Conservation (phyloP, 768 basidiomycete species). For the Pleurotus tuber-regium region DNA sequence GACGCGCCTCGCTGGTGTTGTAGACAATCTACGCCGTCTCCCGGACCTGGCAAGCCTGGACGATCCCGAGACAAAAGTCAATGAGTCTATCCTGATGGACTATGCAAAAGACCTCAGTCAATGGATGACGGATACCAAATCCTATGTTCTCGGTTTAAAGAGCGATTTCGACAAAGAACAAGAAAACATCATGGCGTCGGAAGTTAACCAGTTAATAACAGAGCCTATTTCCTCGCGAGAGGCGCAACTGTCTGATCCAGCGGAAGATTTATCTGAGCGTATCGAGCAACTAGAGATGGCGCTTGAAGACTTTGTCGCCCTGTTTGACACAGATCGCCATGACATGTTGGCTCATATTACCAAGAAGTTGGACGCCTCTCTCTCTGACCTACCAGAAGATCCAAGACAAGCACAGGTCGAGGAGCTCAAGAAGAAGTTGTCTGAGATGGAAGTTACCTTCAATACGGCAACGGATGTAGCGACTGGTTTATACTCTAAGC, state of each 20-base stretch:
- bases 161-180: background rate
- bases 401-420: background rate
- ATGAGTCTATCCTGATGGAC: background rate
- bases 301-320: background rate
- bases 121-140: background rate
- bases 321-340: background rate
- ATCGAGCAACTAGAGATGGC: background rate
- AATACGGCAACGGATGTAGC: background rate
- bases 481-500: background rate
- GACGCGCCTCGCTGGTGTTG: background rate
- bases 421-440: background rate
- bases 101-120: background rate
- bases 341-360: background rate
- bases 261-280: background rate
- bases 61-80: background rate
- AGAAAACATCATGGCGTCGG: too few species aligned
- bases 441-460: background rate
- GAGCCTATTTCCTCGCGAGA: too few species aligned
- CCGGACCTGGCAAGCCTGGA: background rate
- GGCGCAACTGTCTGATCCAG: background rate
- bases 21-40: constrained; percentile 1
- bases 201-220: too few species aligned
- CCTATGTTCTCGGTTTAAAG: background rate
- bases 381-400: background rate
- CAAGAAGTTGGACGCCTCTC: background rate